A percentile compares a stretch with the other conserved stretches of the same genome.
These are phyloP conservation scores for Eleusine indica DNA, from an alignment of 176 grass and related monocot species.

Conservation along the genomic window DNA sequence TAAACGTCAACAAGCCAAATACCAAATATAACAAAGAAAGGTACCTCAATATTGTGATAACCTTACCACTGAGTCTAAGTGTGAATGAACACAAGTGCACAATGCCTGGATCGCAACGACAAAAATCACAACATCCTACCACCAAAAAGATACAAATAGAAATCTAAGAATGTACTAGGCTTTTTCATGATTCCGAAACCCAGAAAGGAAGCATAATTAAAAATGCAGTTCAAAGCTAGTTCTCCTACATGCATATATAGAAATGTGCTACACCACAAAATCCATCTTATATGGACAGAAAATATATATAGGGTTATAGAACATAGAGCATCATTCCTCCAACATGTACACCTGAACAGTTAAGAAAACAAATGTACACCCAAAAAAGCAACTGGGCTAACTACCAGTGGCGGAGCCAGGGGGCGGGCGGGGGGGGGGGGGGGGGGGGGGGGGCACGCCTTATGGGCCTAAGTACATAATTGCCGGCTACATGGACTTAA, in stretches of 20 bases:
- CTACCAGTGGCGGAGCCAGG: no score
- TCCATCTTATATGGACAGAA: not conserved
- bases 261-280: not conserved
- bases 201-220: not conserved
- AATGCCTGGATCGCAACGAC: not conserved
- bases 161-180: not conserved
- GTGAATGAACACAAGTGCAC: not conserved
- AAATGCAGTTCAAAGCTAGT: not conserved
- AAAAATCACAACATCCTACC: not conserved
- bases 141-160: not conserved
- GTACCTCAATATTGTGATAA: slow-evolving; percentile 2
- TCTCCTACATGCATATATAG: not conserved
- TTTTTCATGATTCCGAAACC: not conserved
- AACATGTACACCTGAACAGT: not conserved
- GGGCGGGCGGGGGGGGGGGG: no score
- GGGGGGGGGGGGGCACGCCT: no score
- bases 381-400: not conserved
- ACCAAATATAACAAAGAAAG: not conserved
- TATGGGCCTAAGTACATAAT: no score
- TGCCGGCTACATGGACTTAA: no score
- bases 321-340: not conserved
- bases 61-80: not conserved
- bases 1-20: not conserved
- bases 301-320: not conserved
- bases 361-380: not conserved